Evolutionary conservation across 116 monocot genomes (phyloP).

Genomic region (Zostera marina): DNA sequence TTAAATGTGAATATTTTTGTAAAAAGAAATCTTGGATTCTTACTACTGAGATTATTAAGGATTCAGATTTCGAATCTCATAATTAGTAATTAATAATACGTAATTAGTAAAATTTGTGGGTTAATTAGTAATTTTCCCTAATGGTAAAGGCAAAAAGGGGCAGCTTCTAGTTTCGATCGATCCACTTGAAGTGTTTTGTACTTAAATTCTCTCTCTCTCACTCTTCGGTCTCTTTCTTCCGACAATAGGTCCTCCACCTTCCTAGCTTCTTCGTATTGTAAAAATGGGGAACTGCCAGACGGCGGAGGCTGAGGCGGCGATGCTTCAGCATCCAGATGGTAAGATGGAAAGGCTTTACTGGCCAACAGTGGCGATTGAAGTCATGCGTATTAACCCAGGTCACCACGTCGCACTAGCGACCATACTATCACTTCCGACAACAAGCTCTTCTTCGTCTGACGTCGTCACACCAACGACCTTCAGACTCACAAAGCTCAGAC

Average conservation of each 20-base stretch:
- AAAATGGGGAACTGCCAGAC: slow-evolving; percentile 87
- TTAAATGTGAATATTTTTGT: too few species aligned
- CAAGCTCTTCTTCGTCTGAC: background rate
- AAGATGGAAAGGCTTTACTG: slow-evolving; percentile 56
- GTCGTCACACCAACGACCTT: slow-evolving; percentile 1
- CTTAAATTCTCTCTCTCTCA: background rate
- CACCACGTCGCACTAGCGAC: slow-evolving; percentile 63
- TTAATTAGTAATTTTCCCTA: too few species aligned
- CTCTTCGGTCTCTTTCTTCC: background rate
- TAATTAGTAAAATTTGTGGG: too few species aligned
- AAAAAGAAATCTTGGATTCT: too few species aligned
- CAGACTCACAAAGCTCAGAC: slow-evolving; percentile 35
- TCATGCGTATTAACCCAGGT: slow-evolving; percentile 70
- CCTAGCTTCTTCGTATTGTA: background rate
- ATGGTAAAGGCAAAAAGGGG: too few species aligned
- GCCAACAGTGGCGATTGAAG: slow-evolving; percentile 47
- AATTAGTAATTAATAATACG: too few species aligned
- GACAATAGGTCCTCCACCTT: background rate
- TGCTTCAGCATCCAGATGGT: slow-evolving; percentile 61
- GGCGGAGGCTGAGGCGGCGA: slow-evolving; percentile 46
- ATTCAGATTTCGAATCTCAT: too few species aligned
- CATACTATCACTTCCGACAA: slow-evolving; percentile 14
- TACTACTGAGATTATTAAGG: too few species aligned
- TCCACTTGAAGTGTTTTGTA: too few species aligned
- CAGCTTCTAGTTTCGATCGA: too few species aligned